A percentile compares a stretch with the other conserved stretches of the same genome.
Evolutionary conservation across 768 basidiomycete species (phyloP).

Genomic region (Naganishia antarctica): DNA sequence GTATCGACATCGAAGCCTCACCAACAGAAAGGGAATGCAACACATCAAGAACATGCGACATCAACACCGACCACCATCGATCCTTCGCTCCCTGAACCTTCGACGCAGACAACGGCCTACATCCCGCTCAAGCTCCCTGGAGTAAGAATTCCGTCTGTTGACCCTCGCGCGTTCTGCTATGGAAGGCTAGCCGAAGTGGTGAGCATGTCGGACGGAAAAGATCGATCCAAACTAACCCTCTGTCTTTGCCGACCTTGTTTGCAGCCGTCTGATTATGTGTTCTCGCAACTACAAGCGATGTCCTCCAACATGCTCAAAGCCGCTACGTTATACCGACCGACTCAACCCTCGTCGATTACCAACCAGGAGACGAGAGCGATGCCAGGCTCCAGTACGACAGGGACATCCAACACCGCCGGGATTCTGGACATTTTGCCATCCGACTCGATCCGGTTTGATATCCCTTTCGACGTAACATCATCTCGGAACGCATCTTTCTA

Average conservation of each 20-base stretch:
- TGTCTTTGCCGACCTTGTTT: background rate
- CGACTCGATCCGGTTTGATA: background rate
- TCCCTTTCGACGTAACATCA: background rate
- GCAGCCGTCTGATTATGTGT: slow-evolving; percentile 3
- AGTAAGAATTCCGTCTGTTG: slow-evolving; percentile 4
- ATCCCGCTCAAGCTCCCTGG: slow-evolving; percentile 7
- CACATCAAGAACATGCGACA: too few species aligned
- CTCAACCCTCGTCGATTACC: background rate
- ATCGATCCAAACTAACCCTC: background rate
- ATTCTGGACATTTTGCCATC: background rate
- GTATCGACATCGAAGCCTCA: background rate
- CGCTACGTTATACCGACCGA: slow-evolving; percentile 22
- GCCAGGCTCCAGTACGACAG: background rate
- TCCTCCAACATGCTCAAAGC: background rate
- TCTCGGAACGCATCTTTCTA: background rate
- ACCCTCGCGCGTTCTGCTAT: slow-evolving; percentile 5
- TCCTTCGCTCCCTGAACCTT: too few species aligned
- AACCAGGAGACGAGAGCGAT: too few species aligned
- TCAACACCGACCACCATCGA: background rate
- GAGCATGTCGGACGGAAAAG: background rate
- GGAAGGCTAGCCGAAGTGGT: slow-evolving; percentile 11
- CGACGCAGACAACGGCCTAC: background rate
- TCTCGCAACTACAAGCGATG: background rate
- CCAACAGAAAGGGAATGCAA: background rate
- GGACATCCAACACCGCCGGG: background rate